Evolutionary conservation across 371 early-diverging fungal genomes (phyloP), one percentile per base, ranked within the genome.

Genomic region (Sporodiniella umbellata): DNA sequence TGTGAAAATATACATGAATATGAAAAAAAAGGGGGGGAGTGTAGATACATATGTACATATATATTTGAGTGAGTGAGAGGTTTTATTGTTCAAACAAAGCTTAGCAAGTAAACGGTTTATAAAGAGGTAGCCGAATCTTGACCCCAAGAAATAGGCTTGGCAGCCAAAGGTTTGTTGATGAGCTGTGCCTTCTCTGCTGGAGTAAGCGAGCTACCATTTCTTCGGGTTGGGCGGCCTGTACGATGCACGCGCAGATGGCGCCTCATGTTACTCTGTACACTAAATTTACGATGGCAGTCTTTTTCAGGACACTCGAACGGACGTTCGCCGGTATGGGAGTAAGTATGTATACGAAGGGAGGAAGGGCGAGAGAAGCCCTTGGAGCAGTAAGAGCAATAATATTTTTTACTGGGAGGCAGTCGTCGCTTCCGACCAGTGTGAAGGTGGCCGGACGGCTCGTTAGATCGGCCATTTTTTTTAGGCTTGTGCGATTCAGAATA

Each of bases 281-380:
- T 85, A 46, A 90, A 90, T 49, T 72, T 73, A 43, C 82, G 79
- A 23, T 70, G 72, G 58, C 91, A 90, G 1, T 83, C 87, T 17
- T 66, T 58, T 30, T 72, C 76, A 1, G 66, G 63, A 52, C 90
- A 89, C 38, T 74, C 75, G 60, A 82, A 83, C 2, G 90, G 90
- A 51, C 82, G 78, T 58, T 89, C 89, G 5, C 89, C 88, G 1
- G 90, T 88, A 51, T 89, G 90, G 1, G 86, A 81, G 49, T 81
- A 75, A 25, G 82, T 80, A 55, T 89, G 89, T 24, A 86, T 87
- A 1, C 75, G 66, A 1, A 87, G 62, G 2, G 86, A 81, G 5
- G 85, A 84, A 5, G 92, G 92, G 24, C 92, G 78, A 18, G 86
- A 78, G 54, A 91, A 91, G 8, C 75, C 62, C 38, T 89, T 88